These are phyloP conservation scores for Chloris gayana DNA, from an alignment of 176 grass and related monocot genomes.

Conservation along the genomic window DNA sequence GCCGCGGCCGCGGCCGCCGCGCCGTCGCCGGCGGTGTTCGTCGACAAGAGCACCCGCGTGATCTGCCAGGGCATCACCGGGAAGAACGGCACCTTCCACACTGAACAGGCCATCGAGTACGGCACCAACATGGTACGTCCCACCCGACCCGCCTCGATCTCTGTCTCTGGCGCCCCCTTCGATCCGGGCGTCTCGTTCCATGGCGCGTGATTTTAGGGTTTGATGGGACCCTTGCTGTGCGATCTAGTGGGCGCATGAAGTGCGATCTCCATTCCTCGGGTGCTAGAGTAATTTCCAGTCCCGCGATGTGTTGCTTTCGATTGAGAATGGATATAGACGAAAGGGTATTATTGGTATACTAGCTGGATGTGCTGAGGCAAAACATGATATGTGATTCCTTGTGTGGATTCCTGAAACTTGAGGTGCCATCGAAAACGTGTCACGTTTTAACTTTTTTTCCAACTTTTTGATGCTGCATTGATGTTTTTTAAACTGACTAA, in stretches of 20 bases:
- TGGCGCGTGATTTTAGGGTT: conserved; percentile 42
- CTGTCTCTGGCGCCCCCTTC: background rate
- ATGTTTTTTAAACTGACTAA: no score
- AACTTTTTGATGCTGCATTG: background rate
- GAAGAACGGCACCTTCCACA: conserved; percentile 99
- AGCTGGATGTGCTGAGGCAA: background rate
- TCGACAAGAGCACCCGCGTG: conserved; percentile 99
- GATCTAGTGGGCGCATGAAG: conserved; percentile 8
- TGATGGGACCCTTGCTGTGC: background rate
- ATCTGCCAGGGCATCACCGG: conserved; percentile 99
- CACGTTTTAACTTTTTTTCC: background rate
- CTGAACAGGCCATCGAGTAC: conserved; percentile 99
- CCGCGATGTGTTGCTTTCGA: background rate
- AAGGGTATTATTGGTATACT: background rate
- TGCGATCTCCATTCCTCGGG: conserved; percentile 33
- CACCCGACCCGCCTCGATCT: background rate
- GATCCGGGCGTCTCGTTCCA: background rate
- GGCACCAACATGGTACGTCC: conserved; percentile 89
- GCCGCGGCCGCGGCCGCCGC: conserved; percentile 65
- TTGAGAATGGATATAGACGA: background rate
- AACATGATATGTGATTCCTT: background rate
- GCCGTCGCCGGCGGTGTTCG: conserved; percentile 83
- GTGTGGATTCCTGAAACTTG: background rate
- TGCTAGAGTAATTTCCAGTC: background rate
- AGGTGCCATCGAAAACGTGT: background rate